Evolutionary conservation across 2,329 filamentous ascomycete species (phyloP).

Genomic region (Ciborinia camelliae): DNA sequence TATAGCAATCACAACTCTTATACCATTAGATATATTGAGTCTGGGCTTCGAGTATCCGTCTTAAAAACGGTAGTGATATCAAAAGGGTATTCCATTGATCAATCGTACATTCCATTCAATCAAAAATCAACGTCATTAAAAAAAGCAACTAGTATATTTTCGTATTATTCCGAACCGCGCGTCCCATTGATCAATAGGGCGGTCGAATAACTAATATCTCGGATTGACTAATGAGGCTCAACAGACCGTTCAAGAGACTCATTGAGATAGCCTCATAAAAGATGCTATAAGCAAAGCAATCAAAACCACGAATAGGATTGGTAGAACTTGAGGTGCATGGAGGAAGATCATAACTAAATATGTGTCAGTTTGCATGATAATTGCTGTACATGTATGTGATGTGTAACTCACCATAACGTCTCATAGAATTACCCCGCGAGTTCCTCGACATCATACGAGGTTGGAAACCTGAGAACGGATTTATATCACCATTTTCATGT

Average conservation of each 20-base stretch:
- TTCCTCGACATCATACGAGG: background rate
- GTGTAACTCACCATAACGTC: background rate
- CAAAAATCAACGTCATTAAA: no score
- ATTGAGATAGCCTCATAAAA: background rate
- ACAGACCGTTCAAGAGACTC: no score
- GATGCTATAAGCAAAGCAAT: background rate
- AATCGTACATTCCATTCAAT: background rate
- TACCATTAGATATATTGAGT: background rate
- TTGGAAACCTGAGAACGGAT: background rate
- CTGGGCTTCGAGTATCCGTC: background rate
- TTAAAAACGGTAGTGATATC: background rate
- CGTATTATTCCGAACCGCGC: no score
- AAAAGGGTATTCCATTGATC: no score
- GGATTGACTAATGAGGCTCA: no score
- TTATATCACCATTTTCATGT: background rate
- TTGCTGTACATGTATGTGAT: background rate
- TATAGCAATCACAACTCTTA: background rate
- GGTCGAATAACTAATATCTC: no score
- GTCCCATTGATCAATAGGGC: no score
- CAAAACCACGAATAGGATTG: background rate
- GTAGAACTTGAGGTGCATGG: background rate
- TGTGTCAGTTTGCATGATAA: background rate
- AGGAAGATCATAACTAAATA: background rate
- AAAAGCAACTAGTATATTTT: no score
- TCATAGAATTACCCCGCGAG: background rate